Percentiles rank a stretch among this genome's conserved stretches.
These are phyloP conservation scores for Flaveria robusta DNA, from an alignment of 129 eudicot species.

Conservation along the genomic window DNA sequence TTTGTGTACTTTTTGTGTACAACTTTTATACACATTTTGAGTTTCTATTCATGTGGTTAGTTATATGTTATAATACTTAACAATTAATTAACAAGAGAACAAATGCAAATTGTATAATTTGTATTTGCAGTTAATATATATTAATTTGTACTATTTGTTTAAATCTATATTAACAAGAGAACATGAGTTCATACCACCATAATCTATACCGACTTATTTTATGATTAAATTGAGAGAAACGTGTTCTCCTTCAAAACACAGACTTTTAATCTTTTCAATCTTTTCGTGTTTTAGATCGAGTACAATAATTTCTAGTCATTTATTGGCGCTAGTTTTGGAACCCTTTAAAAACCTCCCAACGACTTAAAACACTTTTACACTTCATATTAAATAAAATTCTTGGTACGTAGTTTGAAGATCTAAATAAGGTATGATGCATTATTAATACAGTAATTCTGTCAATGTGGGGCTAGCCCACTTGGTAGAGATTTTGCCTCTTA, in stretches of 20 bases:
- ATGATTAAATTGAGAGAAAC: conserved; percentile 7
- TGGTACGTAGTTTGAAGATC: not conserved
- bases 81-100: too few relatives aligned
- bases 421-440: conserved; percentile 6
- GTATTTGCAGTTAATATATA: too few relatives aligned
- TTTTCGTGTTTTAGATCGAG: conserved; percentile 5
- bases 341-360: conserved; percentile 12
- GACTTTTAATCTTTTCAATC: not conserved
- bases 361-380: not conserved
- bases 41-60: too few relatives aligned
- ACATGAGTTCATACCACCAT: not conserved
- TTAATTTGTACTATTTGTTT: too few relatives aligned
- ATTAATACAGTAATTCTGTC: not conserved
- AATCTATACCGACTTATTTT: not conserved
- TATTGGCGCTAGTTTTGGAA: not conserved
- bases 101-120: too few relatives aligned
- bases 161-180: too few relatives aligned
- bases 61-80: too few relatives aligned
- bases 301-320: conserved; percentile 5
- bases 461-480: too few relatives aligned
- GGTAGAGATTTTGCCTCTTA: too few relatives aligned
- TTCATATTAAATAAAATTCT: not conserved
- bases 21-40: too few relatives aligned
- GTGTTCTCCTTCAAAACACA: conserved; percentile 6
- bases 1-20: too few relatives aligned